phyloP scores from a whole-genome alignment of 148 eudicot genomes.

The Heliamphora exappendiculata region DNA sequence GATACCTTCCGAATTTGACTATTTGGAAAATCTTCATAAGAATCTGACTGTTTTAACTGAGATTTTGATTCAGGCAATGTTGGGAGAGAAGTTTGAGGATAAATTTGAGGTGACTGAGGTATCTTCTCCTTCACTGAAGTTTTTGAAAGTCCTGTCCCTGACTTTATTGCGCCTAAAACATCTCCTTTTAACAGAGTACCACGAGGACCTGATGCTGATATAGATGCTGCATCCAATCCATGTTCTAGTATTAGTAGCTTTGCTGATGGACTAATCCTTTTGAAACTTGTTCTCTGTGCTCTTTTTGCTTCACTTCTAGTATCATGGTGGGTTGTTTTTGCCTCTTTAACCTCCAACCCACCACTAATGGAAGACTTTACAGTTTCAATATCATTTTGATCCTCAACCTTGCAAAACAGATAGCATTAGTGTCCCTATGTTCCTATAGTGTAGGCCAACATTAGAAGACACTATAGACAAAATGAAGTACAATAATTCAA shows the following conservation, averaged over 20 bases:
- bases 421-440: conserved; percentile 5
- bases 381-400: conserved; percentile 59
- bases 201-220: conserved; percentile 84
- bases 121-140: conserved; percentile 31
- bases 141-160: conserved; percentile 54
- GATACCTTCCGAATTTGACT: conserved; percentile 94
- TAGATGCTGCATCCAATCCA: conserved; percentile 67
- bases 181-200: conserved; percentile 89
- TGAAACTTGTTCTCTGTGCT: conserved; percentile 34
- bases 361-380: conserved; percentile 36
- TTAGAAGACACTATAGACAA: background rate
- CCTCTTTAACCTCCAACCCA: conserved; percentile 32
- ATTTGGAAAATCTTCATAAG: conserved; percentile 72
- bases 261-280: conserved; percentile 87
- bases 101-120: conserved; percentile 31
- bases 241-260: conserved; percentile 68
- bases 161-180: conserved; percentile 76
- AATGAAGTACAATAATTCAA: background rate
- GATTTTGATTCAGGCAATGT: conserved; percentile 27
- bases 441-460: background rate
- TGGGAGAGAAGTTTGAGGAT: conserved; percentile 29
- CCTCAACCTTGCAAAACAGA: conserved; percentile 66
- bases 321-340: conserved; percentile 37
- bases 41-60: conserved; percentile 28
- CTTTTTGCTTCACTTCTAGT: conserved; percentile 29